Base-by-base conservation (phyloP, 495 filamentous ascomycete genomes). In the Eremomyces bilateralis region DNA sequence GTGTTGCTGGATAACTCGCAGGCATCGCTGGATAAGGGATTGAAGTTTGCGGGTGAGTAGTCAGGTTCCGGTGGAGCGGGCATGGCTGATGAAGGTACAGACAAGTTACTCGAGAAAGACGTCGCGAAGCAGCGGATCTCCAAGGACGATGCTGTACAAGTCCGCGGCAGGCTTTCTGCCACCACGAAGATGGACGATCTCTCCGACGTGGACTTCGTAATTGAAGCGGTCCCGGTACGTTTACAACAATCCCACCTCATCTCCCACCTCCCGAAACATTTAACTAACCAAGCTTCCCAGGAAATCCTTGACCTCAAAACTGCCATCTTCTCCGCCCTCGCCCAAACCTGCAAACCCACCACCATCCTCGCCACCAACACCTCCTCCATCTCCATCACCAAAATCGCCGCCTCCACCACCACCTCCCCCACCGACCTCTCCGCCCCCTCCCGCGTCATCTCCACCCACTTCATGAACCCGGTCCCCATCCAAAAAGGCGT, bases 391-490 rank as follows among this genome's bases (percentile, higher is more conserved):
- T 80, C 79, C 33, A 93, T 99, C 53, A 99, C 88, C 33, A 80
- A 74, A 53, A 92, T 99, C 44, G 88, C 88, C 20, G 69, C 88
- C 11, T 80, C 84, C 1, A 76, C 73, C 2, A 54, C 63, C 0
- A 54, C 57, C 33, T 67, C 84, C 48, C 74, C 81, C 0, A 83
- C 53, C 5, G 77, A 91, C 52, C 71, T 76, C 20, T 73, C 76
- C 34, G 77, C 76, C 20, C 71, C 81, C 31, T 82, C 81, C 19
- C 73, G 90, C 27, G 88, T 99, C 1, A 70, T 99, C 32, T 78
- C 79, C 34, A 95, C 90, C 31, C 88, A 99, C 55, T 99, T 99
- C 59, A 99, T 99, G 88, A 99, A 99, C 62, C 88, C 88, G 0
- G 88, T 99, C 0, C 90, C 88, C 1, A 57, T 99, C 2, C 90